phyloP scores from a whole-genome alignment of 2,329 filamentous ascomycete species.

The Botryosphaeria dothidea region DNA sequence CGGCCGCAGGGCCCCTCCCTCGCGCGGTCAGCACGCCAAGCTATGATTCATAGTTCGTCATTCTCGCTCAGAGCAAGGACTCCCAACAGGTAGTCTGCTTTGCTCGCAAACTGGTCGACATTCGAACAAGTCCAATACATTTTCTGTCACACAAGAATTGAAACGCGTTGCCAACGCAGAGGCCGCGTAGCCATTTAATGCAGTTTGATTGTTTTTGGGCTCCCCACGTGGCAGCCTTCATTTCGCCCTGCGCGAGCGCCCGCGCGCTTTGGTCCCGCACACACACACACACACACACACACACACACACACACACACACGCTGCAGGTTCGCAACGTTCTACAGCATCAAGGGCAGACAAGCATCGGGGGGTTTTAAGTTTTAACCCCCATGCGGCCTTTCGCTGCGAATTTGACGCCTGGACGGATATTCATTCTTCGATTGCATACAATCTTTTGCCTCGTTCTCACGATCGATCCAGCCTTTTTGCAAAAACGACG shows the following conservation, averaged over 20 bases:
- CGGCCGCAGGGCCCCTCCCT: background rate
- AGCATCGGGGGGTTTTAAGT: background rate
- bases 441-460: no score
- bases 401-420: no score
- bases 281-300: no score
- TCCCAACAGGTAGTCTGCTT: background rate
- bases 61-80: background rate
- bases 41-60: conserved; percentile 5
- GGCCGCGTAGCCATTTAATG: no score
- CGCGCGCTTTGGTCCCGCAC: no score
- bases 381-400: no score
- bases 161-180: background rate
- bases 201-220: background rate
- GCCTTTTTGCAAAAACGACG: no score
- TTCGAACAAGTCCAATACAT: background rate
- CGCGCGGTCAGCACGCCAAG: background rate
- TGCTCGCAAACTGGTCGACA: background rate
- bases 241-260: background rate
- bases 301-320: no score
- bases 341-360: background rate
- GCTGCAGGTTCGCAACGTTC: background rate
- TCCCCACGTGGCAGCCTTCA: background rate
- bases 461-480: no score
- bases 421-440: no score
- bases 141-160: background rate